Evolutionary conservation across 257 asterid genomes (phyloP).

Genomic region (Solanum sparsipilum): DNA sequence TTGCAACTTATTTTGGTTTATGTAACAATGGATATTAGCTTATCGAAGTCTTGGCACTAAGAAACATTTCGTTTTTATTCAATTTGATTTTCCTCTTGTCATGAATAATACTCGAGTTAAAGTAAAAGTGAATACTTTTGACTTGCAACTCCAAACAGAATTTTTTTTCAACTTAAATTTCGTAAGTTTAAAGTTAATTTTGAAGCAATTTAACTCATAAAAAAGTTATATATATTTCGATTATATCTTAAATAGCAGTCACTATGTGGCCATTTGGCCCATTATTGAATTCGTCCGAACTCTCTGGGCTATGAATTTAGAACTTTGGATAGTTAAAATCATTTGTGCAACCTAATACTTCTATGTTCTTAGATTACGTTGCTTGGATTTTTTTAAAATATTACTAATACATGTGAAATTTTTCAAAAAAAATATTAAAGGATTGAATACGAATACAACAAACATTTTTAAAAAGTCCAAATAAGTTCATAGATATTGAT

Average conservation of each 20-base stretch:
- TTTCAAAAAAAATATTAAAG: no score
- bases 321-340: neutral
- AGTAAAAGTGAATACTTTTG: neutral
- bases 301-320: neutral
- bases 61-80: neutral
- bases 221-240: neutral
- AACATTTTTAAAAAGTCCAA: no score
- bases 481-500: neutral
- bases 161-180: neutral
- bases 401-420: fast-evolving
- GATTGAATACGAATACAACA: fast-evolving
- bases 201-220: neutral
- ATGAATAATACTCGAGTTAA: neutral
- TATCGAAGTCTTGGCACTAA: neutral
- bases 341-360: neutral
- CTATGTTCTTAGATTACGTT: no score
- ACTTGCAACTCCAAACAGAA: neutral
- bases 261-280: neutral
- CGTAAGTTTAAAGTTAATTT: neutral
- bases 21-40: neutral
- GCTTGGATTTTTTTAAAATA: no score
- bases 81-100: neutral
- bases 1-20: neutral
- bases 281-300: neutral
- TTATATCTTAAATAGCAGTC: neutral